These are phyloP conservation scores for Boletus rufocinnamomeus DNA, from an alignment of 768 basidiomycete genomes.

Conservation along the genomic window DNA sequence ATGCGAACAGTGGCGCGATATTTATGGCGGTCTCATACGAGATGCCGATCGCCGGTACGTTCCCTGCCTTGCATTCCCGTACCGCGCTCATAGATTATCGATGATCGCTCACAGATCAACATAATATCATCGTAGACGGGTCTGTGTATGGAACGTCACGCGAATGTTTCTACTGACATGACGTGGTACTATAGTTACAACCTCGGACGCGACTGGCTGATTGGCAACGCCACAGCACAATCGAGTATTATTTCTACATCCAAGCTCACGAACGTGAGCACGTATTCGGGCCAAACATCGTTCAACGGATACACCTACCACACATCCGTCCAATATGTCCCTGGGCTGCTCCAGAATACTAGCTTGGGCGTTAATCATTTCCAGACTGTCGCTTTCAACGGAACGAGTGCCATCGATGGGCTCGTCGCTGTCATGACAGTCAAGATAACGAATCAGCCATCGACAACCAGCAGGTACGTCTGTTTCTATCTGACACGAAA, in stretches of 20 bases:
- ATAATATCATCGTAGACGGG: slow-evolving; percentile 77
- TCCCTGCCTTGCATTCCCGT: slow-evolving; percentile 10
- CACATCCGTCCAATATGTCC: slow-evolving; percentile 65
- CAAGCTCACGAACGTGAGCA: slow-evolving; percentile 47
- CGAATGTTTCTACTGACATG: not conserved
- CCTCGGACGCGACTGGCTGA: slow-evolving; percentile 80
- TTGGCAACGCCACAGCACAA: slow-evolving; percentile 75
- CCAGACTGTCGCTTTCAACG: slow-evolving; percentile 48
- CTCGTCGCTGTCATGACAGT: slow-evolving; percentile 79
- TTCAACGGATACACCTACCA: slow-evolving; percentile 72
- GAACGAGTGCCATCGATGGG: slow-evolving; percentile 75
- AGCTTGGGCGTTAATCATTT: slow-evolving; percentile 73
- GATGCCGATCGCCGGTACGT: slow-evolving; percentile 57
- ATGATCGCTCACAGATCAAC: slow-evolving; percentile 42
- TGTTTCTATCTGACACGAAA: not conserved
- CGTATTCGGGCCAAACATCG: slow-evolving; percentile 64
- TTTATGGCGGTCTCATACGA: slow-evolving; percentile 81
- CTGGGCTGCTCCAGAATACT: slow-evolving; percentile 69
- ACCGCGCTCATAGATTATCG: slow-evolving; percentile 1
- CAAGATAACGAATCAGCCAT: slow-evolving; percentile 51
- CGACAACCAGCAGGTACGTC: slow-evolving; percentile 27
- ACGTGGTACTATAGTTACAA: slow-evolving; percentile 63
- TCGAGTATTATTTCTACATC: slow-evolving; percentile 29
- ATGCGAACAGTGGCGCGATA: slow-evolving; percentile 67
- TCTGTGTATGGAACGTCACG: slow-evolving; percentile 30